Evolutionary conservation across 2,329 filamentous ascomycete genomes (phyloP).

Genomic region (Curvularia hawaiiensis): DNA sequence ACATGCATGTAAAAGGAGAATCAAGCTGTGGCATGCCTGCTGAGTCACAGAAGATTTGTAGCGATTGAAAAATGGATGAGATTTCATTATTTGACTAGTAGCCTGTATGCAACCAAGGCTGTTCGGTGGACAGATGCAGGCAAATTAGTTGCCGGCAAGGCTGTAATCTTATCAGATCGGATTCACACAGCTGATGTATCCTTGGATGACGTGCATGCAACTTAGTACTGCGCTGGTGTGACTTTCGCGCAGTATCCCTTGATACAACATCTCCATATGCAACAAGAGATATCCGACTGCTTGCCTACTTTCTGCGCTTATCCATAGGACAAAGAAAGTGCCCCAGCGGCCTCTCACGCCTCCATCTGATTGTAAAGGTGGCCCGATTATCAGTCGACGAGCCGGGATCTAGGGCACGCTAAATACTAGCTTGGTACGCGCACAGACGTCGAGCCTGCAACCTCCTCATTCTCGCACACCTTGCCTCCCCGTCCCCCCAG

Average conservation of each 20-base stretch:
- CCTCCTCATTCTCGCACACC: slow-evolving; percentile 21
- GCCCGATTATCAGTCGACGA: slow-evolving; percentile 26
- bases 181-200: slow-evolving; percentile 11
- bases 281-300: no score
- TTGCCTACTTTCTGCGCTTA: not conserved
- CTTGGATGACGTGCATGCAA: slow-evolving; percentile 30
- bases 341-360: not conserved
- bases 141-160: slow-evolving; percentile 2
- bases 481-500: slow-evolving; percentile 35
- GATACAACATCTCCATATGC: not conserved
- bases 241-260: slow-evolving; percentile 8
- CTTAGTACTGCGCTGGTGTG: slow-evolving; percentile 12
- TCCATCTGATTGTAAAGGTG: slow-evolving; percentile 11
- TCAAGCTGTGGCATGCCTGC: not conserved
- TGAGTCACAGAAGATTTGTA: not conserved
- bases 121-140: not conserved
- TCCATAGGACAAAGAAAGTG: not conserved
- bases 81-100: not conserved
- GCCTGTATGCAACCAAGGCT: not conserved
- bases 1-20: not conserved
- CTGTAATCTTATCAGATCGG: slow-evolving; percentile 31
- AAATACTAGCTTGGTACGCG: slow-evolving; percentile 14
- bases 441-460: slow-evolving; percentile 20
- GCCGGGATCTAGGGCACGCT: slow-evolving; percentile 20
- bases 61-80: not conserved